Conservation (phyloP, 805 yeast species). For the Candida boleticola region DNA sequence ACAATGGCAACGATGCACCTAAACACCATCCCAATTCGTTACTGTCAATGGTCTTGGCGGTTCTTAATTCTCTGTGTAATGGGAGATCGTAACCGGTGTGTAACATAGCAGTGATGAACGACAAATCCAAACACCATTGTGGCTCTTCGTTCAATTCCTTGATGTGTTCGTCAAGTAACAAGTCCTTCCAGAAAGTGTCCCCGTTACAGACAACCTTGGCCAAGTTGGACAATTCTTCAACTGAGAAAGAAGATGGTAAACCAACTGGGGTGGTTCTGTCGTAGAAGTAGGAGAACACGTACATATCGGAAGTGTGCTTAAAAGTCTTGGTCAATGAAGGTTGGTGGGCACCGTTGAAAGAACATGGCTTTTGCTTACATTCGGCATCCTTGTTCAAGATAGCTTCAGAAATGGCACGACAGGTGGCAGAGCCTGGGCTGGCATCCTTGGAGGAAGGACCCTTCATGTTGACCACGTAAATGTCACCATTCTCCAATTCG, state of each 20-base stretch:
- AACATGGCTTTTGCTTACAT: constrained; percentile 79
- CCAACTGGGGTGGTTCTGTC: constrained; percentile 94
- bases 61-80: constrained; percentile 79
- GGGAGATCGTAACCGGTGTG: constrained; percentile 98
- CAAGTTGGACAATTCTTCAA: constrained; percentile 78
- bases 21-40: constrained; percentile 98
- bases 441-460: constrained; percentile 47
- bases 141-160: constrained; percentile 73
- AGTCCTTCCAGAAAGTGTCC: constrained; percentile 70
- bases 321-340: constrained; percentile 85
- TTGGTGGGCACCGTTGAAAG: constrained; percentile 96
- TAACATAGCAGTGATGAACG: constrained; percentile 84
- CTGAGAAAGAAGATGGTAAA: constrained; percentile 86
- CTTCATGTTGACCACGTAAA: constrained; percentile 56
- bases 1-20: constrained; percentile 92
- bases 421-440: constrained; percentile 72
- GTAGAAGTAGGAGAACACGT: constrained; percentile 89
- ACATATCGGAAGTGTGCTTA: constrained; percentile 71
- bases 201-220: constrained; percentile 87
- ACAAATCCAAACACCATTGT: constrained; percentile 89
- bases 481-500: constrained; percentile 42
- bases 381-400: constrained; percentile 78
- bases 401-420: constrained; percentile 80
- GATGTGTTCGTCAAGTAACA: constrained; percentile 62
- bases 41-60: constrained; percentile 84